These are phyloP conservation scores for Thozetella sp. DNA, from an alignment of 495 filamentous ascomycete species.

Conservation along the genomic window DNA sequence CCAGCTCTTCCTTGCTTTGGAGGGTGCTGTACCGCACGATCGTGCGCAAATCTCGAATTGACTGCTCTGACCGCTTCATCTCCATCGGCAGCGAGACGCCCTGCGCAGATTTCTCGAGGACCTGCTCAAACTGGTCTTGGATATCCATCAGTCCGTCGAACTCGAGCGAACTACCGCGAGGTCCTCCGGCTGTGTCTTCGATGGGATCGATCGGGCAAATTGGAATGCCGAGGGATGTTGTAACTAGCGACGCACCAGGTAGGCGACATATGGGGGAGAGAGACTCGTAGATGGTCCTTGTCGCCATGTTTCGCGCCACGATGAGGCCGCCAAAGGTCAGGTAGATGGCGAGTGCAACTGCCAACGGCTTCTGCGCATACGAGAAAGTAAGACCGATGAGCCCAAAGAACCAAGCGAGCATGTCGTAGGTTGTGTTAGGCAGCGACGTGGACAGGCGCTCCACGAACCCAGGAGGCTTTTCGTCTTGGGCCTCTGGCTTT, in stretches of 20 bases:
- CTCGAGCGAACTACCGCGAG: conserved; percentile 37
- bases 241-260: conserved; percentile 44
- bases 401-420: conserved; percentile 43
- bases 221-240: conserved; percentile 56
- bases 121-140: conserved; percentile 66
- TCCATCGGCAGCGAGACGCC: conserved; percentile 64
- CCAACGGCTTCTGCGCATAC: conserved; percentile 54
- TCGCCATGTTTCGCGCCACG: conserved; percentile 52
- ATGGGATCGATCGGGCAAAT: conserved; percentile 50
- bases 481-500: neutral
- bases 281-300: conserved; percentile 43
- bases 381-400: conserved; percentile 50
- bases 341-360: conserved; percentile 54
- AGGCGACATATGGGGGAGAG: conserved; percentile 67
- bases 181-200: conserved; percentile 10
- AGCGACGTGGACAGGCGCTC: conserved; percentile 13
- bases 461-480: neutral
- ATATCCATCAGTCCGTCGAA: conserved; percentile 69
- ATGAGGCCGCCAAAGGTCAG: conserved; percentile 47
- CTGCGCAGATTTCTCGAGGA: conserved; percentile 60
- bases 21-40: conserved; percentile 53
- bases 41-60: conserved; percentile 73
- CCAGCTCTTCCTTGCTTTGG: conserved; percentile 56
- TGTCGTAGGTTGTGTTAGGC: conserved; percentile 26
- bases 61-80: conserved; percentile 72